phyloP scores from a whole-genome alignment of 2,329 filamentous ascomycete species.

The Cladophialophora exuberans region DNA sequence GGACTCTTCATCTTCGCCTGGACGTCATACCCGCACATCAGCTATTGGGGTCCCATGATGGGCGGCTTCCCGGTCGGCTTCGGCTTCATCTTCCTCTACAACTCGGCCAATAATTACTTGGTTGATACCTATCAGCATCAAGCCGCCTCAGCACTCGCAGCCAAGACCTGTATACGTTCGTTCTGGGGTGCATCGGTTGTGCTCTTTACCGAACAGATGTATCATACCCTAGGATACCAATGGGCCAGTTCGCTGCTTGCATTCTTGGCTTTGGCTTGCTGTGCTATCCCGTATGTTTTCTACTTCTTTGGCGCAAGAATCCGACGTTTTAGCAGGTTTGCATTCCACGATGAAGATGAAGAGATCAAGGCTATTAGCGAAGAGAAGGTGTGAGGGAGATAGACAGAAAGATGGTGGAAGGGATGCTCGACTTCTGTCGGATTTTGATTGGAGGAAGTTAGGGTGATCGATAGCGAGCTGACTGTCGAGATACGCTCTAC shows the following conservation, averaged over 20 bases:
- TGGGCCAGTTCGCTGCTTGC: conserved; percentile 76
- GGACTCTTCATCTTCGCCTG: conserved; percentile 71
- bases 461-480: no score
- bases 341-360: conserved; percentile 64
- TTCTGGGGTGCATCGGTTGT: conserved; percentile 80
- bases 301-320: conserved; percentile 76
- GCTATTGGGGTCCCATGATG: conserved; percentile 73
- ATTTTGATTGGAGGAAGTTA: no score
- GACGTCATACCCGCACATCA: conserved; percentile 61
- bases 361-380: background rate
- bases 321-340: conserved; percentile 69
- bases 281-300: conserved; percentile 80
- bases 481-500: no score
- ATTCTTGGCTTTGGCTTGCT: conserved; percentile 76
- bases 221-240: conserved; percentile 69
- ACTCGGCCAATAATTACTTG: conserved; percentile 75
- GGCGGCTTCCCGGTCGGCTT: conserved; percentile 75
- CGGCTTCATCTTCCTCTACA: conserved; percentile 83
- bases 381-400: conserved; percentile 21
- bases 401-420: background rate
- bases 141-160: conserved; percentile 81
- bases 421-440: background rate
- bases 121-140: conserved; percentile 83
- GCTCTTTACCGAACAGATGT: conserved; percentile 83
- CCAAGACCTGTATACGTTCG: conserved; percentile 85